A percentile compares a stretch with the other conserved stretches of the same genome.
These are phyloP conservation scores for Xanthoparmelia taractica DNA, from an alignment of 495 filamentous ascomycete genomes.

Conservation along the genomic window DNA sequence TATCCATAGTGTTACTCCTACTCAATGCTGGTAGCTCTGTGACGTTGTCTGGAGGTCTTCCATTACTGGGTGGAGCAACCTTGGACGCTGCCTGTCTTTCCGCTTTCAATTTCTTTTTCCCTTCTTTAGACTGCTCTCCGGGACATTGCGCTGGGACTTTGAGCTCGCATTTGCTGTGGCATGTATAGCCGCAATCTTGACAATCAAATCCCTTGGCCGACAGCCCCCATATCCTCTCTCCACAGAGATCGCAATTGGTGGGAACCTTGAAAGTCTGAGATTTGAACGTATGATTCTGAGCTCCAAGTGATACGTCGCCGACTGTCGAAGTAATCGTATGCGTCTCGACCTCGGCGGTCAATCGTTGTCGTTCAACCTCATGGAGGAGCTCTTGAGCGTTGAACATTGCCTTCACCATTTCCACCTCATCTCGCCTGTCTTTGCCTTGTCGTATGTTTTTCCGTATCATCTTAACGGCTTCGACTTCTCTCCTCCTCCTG, in stretches of 20 bases:
- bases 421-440: slow-evolving; percentile 77
- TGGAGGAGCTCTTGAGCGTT: slow-evolving; percentile 74
- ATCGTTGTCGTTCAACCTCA: slow-evolving; percentile 73
- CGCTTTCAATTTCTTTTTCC: slow-evolving; percentile 82
- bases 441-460: slow-evolving; percentile 69
- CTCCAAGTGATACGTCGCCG: slow-evolving; percentile 84
- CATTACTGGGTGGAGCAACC: slow-evolving; percentile 39
- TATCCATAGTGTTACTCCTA: slow-evolving; percentile 87
- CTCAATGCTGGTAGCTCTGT: slow-evolving; percentile 49
- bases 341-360: slow-evolving; percentile 87
- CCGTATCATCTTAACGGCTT: slow-evolving; percentile 60
- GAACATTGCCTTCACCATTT: slow-evolving; percentile 69
- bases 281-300: slow-evolving; percentile 92
- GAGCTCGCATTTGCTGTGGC: slow-evolving; percentile 98
- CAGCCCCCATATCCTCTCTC: slow-evolving; percentile 92
- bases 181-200: slow-evolving; percentile 92
- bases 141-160: slow-evolving; percentile 95
- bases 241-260: slow-evolving; percentile 94
- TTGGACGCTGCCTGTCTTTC: slow-evolving; percentile 75
- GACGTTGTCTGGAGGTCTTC: slow-evolving; percentile 31
- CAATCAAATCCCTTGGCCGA: slow-evolving; percentile 95
- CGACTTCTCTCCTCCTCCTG: slow-evolving; percentile 74
- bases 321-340: slow-evolving; percentile 77
- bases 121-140: slow-evolving; percentile 86
- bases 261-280: slow-evolving; percentile 97